Base-by-base conservation (phyloP, 768 basidiomycete species). In the Rhizopogon rudus region DNA sequence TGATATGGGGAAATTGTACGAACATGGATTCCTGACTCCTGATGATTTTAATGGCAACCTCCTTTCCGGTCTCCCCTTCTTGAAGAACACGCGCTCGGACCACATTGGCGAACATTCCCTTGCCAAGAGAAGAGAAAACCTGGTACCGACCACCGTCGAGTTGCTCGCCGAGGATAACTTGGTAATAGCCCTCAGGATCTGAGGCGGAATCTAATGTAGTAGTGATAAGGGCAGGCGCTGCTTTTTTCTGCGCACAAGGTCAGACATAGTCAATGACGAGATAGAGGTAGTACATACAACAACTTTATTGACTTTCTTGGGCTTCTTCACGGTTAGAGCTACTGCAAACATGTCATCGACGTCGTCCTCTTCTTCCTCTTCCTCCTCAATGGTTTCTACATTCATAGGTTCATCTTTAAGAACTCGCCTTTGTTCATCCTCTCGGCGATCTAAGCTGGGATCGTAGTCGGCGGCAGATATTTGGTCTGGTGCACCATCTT, bases 81-180 rank as follows among this genome's bases (percentile, higher is more conserved):
- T 86, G 75, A 43, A 95, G 75, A 9, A 93, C 80, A 33, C 92
- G 84, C 8, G 95, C 96, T 44, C 91, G 83, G 28, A 98, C 93
- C 49, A 99, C 97, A 54, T 91, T 93, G 46, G 94, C 93, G 68
- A 98, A 99, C 96, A 99, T 99, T 46, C 97, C 97, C 68, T 96
- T 95, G 16, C 97, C 97, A n/a, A 98, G 77, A 46, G 84, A 91
- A 46, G 92, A 93, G 61, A 90, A 94, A 9, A 99, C 93, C 68
- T 97, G 93, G 67, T 98, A 99, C 41, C 89, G 82, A 5, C 91
- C 94, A 28, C 86, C 83, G 64, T 97, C 95, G 16, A 99, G 77
- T 56, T 93, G 86, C 71, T 99, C 97, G 43, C 96, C 97, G 14
- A 98, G 83, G 51, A 95, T 92, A 51, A 97, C 82, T 55, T 85